These are phyloP conservation scores for Ophiostoma australiae DNA, from an alignment of 2,329 filamentous ascomycete species.

Conservation along the genomic window DNA sequence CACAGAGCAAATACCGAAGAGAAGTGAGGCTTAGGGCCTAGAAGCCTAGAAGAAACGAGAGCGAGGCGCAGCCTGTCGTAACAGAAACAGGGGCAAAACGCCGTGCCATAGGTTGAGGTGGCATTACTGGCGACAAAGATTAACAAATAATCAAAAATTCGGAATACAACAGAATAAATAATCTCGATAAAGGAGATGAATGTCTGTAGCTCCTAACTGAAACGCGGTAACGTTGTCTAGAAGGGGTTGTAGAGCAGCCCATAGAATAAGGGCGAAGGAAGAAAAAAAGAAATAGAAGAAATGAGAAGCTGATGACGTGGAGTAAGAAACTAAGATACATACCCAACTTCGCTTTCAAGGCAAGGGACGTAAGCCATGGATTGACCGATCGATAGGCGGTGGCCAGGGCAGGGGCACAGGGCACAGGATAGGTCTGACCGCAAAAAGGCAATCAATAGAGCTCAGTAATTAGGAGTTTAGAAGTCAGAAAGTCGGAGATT, in stretches of 20 bases:
- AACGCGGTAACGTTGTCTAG: neutral
- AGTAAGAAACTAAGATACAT: neutral
- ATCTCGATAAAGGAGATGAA: neutral
- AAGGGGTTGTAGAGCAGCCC: neutral
- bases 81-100: constrained; percentile 2
- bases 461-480: too few relatives aligned
- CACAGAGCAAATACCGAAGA: constrained; percentile 1
- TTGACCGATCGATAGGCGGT: constrained; percentile 6
- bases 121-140: neutral
- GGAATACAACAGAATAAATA: neutral
- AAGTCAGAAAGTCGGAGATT: too few relatives aligned
- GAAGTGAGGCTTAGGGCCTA: neutral
- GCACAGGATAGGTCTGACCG: neutral
- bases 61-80: neutral
- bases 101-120: neutral
- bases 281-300: neutral
- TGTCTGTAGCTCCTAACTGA: neutral
- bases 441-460: neutral
- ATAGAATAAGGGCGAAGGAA: neutral
- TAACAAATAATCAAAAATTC: too few relatives aligned
- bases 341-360: neutral
- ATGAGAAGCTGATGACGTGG: neutral
- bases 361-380: neutral
- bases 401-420: neutral
- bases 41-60: neutral